phyloP scores from a whole-genome alignment of 192 early-diverging fungal genomes.

The Coemansia reversa region DNA sequence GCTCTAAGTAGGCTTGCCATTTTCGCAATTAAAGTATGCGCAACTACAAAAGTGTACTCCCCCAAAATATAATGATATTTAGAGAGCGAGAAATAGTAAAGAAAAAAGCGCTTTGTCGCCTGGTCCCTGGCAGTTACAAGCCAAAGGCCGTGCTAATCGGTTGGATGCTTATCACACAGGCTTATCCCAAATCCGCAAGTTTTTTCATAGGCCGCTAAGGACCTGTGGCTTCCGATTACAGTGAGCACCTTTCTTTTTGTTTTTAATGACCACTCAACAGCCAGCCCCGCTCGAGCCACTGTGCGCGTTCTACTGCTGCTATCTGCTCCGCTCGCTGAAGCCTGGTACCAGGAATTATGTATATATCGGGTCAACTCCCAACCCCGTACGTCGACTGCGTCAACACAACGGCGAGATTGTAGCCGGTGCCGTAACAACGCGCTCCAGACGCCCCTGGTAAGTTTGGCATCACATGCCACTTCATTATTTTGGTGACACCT shows the following conservation, averaged over 20 bases:
- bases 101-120: background rate
- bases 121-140: background rate
- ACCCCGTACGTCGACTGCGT: slow-evolving; percentile 44
- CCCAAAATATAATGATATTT: background rate
- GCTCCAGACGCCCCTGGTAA: slow-evolving; percentile 41
- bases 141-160: background rate
- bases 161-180: background rate
- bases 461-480: background rate
- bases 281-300: background rate
- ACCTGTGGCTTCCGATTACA: background rate
- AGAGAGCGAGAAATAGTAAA: background rate
- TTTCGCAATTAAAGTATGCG: slow-evolving; percentile 9
- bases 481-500: background rate
- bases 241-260: background rate
- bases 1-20: slow-evolving; percentile 53
- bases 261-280: background rate
- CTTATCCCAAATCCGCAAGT: background rate
- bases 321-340: slow-evolving; percentile 49
- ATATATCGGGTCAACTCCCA: slow-evolving; percentile 53
- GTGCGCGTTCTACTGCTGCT: slow-evolving; percentile 51
- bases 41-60: slow-evolving; percentile 9
- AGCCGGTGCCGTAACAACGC: slow-evolving; percentile 39
- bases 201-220: background rate
- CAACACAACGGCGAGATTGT: slow-evolving; percentile 55
- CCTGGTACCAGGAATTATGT: slow-evolving; percentile 24